Conservation (phyloP, 371 early-diverging fungal species). For the Lichtheimia corymbifera region DNA sequence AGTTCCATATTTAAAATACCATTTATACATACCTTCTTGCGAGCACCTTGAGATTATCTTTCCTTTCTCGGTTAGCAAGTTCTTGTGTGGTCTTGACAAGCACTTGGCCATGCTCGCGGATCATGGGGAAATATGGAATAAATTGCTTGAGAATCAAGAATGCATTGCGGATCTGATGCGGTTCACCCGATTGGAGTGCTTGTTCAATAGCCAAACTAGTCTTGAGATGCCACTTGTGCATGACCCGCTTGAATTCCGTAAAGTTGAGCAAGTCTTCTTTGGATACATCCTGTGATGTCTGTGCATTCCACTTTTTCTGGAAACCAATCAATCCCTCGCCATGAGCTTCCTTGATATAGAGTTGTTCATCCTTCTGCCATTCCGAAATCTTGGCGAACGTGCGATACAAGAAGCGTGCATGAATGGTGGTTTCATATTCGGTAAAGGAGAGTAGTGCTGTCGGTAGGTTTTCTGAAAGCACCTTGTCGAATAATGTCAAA, state of each 20-base stretch:
- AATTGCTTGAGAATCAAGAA: constrained; percentile 72
- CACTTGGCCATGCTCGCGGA: constrained; percentile 53
- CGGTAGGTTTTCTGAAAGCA: constrained; percentile 49
- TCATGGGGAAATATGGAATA: constrained; percentile 62
- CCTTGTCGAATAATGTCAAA: constrained; percentile 75
- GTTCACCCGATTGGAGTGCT: constrained; percentile 65
- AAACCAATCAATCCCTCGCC: constrained; percentile 73
- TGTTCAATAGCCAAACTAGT: constrained; percentile 46
- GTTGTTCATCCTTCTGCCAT: constrained; percentile 59
- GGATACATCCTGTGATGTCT: constrained; percentile 40
- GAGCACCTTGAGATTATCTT: constrained; percentile 44
- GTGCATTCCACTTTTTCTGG: constrained; percentile 66
- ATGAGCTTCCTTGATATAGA: constrained; percentile 61
- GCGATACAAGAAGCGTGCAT: constrained; percentile 65
- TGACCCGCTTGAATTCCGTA: constrained; percentile 70
- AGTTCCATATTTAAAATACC: background rate
- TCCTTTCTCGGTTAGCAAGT: constrained; percentile 31
- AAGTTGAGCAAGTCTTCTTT: constrained; percentile 60
- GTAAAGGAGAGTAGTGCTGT: constrained; percentile 63
- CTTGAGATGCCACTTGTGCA: constrained; percentile 80
- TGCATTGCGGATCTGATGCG: constrained; percentile 73
- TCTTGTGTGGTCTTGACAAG: constrained; percentile 33
- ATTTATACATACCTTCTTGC: constrained; percentile 31
- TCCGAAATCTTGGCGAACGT: constrained; percentile 58
- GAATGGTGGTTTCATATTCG: constrained; percentile 79